These are phyloP conservation scores for Biancaea sappan DNA, from an alignment of 306 rosid genomes.

Conservation along the genomic window DNA sequence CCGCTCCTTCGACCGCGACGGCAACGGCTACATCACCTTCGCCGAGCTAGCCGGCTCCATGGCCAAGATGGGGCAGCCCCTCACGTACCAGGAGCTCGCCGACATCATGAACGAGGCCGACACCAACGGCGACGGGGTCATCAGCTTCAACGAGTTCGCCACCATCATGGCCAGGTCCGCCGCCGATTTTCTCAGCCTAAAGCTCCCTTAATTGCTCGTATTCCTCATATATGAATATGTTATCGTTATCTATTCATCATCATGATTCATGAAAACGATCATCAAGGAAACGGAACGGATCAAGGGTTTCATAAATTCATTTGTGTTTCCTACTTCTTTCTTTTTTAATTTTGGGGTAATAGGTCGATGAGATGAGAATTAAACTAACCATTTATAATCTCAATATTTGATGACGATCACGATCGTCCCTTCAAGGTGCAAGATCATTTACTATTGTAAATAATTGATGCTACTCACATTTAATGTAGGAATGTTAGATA, in stretches of 20 bases:
- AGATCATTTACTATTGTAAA: neutral
- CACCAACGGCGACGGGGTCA: conserved; percentile 63
- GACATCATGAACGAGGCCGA: conserved; percentile 67
- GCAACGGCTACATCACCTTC: conserved; percentile 68
- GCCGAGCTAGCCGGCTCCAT: conserved; percentile 73
- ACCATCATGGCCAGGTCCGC: conserved; percentile 64
- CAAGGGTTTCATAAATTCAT: neutral
- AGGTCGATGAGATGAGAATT: too few relatives aligned
- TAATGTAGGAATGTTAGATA: neutral
- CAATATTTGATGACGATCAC: too few relatives aligned
- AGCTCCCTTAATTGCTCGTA: neutral
- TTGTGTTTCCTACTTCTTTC: neutral
- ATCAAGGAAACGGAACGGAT: too few relatives aligned
- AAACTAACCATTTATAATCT: neutral
- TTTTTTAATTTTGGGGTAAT: neutral
- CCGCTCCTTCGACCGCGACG: conserved; percentile 69
- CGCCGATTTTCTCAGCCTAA: conserved; percentile 56
- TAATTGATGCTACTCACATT: neutral
- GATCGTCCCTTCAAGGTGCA: neutral
- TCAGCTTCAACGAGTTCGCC: conserved; percentile 63
- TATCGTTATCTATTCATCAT: too few relatives aligned
- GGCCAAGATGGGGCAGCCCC: conserved; percentile 73
- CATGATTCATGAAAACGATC: too few relatives aligned
- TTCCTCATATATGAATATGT: too few relatives aligned
- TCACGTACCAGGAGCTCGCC: conserved; percentile 57